phyloP scores from a whole-genome alignment of 306 rosid genomes.

The Lathyrus sativus region DNA sequence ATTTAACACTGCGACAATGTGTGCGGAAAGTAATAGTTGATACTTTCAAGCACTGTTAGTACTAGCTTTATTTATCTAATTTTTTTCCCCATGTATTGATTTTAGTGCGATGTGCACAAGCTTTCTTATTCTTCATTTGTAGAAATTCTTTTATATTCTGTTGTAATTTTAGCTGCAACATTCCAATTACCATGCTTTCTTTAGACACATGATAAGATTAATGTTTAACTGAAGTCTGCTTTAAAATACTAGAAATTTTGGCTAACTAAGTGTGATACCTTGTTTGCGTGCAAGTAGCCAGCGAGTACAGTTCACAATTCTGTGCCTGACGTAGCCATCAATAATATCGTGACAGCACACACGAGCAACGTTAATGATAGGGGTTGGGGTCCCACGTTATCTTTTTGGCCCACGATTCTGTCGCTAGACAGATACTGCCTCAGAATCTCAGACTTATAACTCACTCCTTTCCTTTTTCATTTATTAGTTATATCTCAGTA shows the following conservation, averaged over 20 bases:
- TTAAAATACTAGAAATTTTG: background rate
- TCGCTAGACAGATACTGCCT: slow-evolving; percentile 14
- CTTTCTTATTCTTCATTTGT: background rate
- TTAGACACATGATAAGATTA: background rate
- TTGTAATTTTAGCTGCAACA: background rate
- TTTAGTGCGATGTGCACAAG: slow-evolving; percentile 1
- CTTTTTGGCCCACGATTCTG: slow-evolving; percentile 30
- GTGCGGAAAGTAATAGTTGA: slow-evolving; percentile 9
- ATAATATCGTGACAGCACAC: slow-evolving; percentile 34
- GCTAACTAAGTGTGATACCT: too few relatives aligned
- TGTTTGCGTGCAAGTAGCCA: too few relatives aligned
- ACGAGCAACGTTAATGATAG: slow-evolving; percentile 34
- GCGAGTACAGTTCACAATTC: background rate
- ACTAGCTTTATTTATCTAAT: slow-evolving; percentile 20
- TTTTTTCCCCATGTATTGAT: slow-evolving; percentile 12
- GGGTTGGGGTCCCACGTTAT: slow-evolving; percentile 28
- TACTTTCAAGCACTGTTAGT: slow-evolving; percentile 10
- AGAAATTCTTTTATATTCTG: background rate
- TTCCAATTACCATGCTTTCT: background rate
- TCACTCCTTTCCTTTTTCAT: background rate
- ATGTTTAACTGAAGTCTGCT: slow-evolving; percentile 6
- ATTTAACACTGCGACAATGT: background rate
- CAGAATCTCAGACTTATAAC: background rate
- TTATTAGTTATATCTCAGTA: background rate
- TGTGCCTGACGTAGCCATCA: background rate